Evolutionary conservation across 2,329 filamentous ascomycete species (phyloP).

Genomic region (Sporothrix protearum): DNA sequence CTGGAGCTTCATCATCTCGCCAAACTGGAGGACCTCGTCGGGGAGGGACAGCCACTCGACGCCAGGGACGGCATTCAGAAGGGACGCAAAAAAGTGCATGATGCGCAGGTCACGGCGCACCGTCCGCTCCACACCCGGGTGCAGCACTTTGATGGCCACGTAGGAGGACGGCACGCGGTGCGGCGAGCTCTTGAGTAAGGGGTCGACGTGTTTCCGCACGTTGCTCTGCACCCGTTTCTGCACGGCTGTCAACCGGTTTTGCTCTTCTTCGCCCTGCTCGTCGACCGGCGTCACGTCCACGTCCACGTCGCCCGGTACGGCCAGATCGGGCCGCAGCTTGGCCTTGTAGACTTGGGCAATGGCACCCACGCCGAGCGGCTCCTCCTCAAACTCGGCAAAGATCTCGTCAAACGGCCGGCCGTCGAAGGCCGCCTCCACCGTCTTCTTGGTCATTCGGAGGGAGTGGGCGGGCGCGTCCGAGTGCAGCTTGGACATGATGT

Average conservation of each 20-base stretch:
- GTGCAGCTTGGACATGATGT: conserved; percentile 89
- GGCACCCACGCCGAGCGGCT: conserved; percentile 85
- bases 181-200: conserved; percentile 80
- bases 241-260: not conserved
- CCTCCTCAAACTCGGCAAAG: conserved; percentile 91
- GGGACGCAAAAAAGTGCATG: conserved; percentile 84
- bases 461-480: conserved; percentile 93
- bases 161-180: conserved; percentile 83
- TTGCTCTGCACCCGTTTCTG: conserved; percentile 37
- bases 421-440: conserved; percentile 75
- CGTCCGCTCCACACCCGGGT: conserved; percentile 83
- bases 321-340: conserved; percentile 76
- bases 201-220: conserved; percentile 77
- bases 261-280: not conserved
- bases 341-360: conserved; percentile 98
- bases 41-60: conserved; percentile 97
- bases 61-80: conserved; percentile 83
- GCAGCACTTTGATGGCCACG: conserved; percentile 93
- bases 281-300: not conserved
- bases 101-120: conserved; percentile 90
- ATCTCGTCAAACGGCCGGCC: conserved; percentile 81
- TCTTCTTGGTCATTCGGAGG: conserved; percentile 71
- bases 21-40: conserved; percentile 90
- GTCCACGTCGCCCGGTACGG: conserved; percentile 51
- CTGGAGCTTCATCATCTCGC: conserved; percentile 98